These are phyloP conservation scores for Dioscorea cayenensis DNA, from an alignment of 116 monocot genomes.

Conservation along the genomic window DNA sequence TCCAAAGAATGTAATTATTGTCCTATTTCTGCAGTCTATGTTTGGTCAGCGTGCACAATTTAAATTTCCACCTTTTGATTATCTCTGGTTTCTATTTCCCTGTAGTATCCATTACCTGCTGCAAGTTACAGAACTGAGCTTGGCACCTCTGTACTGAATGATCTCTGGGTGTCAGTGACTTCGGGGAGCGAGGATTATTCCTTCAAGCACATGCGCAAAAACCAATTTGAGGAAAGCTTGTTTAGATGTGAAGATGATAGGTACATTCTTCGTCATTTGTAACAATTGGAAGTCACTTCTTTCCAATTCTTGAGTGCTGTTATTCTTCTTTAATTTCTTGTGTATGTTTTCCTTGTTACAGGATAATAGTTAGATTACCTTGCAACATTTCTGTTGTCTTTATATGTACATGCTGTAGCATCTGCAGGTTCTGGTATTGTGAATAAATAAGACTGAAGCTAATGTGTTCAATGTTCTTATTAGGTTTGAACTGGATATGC, in stretches of 20 bases:
- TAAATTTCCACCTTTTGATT: not conserved
- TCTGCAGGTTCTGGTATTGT: not conserved
- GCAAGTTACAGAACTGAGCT: slow-evolving; percentile 34
- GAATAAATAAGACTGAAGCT: not conserved
- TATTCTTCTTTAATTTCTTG: not conserved
- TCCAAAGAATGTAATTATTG: slow-evolving; percentile 19
- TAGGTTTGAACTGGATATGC: slow-evolving; percentile 99
- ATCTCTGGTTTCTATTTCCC: not conserved
- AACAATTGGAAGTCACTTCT: not conserved
- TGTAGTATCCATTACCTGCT: slow-evolving; percentile 27
- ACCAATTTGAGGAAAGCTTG: slow-evolving; percentile 48
- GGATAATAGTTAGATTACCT: not conserved
- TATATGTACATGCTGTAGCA: not conserved
- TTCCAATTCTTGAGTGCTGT: not conserved
- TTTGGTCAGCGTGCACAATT: not conserved
- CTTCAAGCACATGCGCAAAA: slow-evolving; percentile 44
- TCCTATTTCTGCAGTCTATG: not conserved
- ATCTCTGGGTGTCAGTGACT: slow-evolving; percentile 42
- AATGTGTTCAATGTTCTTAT: not conserved
- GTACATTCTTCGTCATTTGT: slow-evolving; percentile 5
- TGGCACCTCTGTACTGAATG: slow-evolving; percentile 35
- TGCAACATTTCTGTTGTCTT: not conserved
- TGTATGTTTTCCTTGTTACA: no score
- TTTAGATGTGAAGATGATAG: slow-evolving; percentile 51
- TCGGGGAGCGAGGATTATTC: slow-evolving; percentile 44